These are phyloP conservation scores for Euclidium syriacum DNA, from an alignment of 345 rosid species.

Conservation along the genomic window DNA sequence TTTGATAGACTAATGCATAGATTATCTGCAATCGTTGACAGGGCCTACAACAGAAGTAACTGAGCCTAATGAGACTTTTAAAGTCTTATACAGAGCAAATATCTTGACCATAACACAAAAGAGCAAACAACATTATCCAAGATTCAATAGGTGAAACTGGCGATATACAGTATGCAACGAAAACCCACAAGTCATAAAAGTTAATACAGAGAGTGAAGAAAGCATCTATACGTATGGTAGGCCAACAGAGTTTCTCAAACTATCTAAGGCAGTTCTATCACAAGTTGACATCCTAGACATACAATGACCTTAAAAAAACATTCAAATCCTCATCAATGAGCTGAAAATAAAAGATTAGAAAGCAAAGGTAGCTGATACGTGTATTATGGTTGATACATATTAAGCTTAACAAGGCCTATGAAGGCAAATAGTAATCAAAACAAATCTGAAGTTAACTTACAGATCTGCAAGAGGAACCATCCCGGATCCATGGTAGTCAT, in stretches of 20 bases:
- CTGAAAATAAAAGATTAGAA: background rate
- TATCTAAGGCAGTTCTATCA: background rate
- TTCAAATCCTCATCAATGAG: background rate
- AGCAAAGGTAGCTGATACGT: background rate
- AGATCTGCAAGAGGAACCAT: conserved; percentile 96
- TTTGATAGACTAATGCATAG: background rate
- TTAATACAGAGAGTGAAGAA: background rate
- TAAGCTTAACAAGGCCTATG: background rate
- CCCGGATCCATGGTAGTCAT: conserved; percentile 74
- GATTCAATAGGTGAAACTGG: background rate
- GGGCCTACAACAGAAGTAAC: background rate
- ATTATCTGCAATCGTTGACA: background rate
- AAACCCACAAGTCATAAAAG: background rate
- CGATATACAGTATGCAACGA: background rate
- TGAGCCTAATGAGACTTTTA: background rate
- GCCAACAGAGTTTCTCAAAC: background rate
- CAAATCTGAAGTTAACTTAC: conserved; percentile 38
- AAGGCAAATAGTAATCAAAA: background rate
- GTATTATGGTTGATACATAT: background rate
- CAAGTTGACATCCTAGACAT: background rate
- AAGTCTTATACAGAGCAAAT: background rate
- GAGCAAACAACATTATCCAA: background rate
- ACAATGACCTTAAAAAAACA: too few species aligned
- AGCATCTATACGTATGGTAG: background rate
- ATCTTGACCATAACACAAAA: background rate